phyloP scores from a whole-genome alignment of 805 yeast genomes.

The Danielia oregonensis region DNA sequence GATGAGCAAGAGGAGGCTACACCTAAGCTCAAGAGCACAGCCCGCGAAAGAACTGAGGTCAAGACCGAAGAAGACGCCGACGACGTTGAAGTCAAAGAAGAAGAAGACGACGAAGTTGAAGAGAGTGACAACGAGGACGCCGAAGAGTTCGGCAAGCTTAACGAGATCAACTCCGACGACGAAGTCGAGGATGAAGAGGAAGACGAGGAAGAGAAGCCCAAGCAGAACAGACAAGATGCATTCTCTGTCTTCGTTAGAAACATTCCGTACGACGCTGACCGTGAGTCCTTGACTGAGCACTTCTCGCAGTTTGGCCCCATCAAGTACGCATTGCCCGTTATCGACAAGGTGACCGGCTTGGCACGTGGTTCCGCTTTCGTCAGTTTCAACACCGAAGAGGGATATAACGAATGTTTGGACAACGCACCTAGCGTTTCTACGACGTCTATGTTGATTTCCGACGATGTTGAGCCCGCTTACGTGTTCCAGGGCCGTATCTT shows the following conservation, averaged over 20 bases:
- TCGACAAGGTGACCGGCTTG: constrained; percentile 78
- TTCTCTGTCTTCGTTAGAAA: constrained; percentile 84
- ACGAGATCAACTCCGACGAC: constrained; percentile 21
- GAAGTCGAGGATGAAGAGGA: constrained; percentile 20
- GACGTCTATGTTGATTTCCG: constrained; percentile 75
- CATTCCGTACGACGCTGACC: constrained; percentile 90
- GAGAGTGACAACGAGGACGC: constrained; percentile 26
- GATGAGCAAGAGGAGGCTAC: constrained; percentile 10
- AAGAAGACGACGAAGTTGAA: constrained; percentile 26
- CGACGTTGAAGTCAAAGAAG: constrained; percentile 23
- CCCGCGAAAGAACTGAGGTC: constrained; percentile 28
- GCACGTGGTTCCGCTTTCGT: constrained; percentile 96
- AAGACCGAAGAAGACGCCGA: constrained; percentile 34
- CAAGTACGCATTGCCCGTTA: constrained; percentile 89
- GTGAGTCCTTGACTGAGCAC: constrained; percentile 72
- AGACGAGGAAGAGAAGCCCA: constrained; percentile 28
- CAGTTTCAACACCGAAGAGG: constrained; percentile 63
- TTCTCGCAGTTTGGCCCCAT: constrained; percentile 82
- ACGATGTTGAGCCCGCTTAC: constrained; percentile 84
- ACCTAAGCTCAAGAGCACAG: constrained; percentile 3
- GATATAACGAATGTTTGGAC: constrained; percentile 63
- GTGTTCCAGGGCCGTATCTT: constrained; percentile 91
- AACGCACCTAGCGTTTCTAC: constrained; percentile 71
- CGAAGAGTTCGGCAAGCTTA: constrained; percentile 21
- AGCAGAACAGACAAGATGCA: constrained; percentile 60